These are phyloP conservation scores for Curvularia sp. DNA, from an alignment of 2,329 filamentous ascomycete genomes.

Conservation along the genomic window DNA sequence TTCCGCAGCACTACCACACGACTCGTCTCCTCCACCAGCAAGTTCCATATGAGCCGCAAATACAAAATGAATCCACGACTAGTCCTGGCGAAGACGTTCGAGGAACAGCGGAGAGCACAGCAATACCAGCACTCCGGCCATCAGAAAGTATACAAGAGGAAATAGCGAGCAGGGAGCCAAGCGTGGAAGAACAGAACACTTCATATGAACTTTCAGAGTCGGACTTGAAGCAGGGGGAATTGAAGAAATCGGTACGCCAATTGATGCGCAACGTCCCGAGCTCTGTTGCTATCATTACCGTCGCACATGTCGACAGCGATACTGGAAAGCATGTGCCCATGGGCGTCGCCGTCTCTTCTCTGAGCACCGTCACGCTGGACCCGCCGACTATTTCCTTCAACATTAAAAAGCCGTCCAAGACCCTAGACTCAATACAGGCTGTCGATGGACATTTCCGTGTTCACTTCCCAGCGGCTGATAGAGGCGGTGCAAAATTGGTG, in stretches of 20 bases:
- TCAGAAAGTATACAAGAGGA: conserved; percentile 4
- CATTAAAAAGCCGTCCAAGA: conserved; percentile 63
- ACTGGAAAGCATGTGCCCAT: conserved; percentile 28
- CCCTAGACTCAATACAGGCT: conserved; percentile 60
- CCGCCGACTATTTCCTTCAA: conserved; percentile 70
- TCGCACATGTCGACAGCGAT: conserved; percentile 27
- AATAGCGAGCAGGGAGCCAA: conserved; percentile 1
- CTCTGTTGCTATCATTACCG: conserved; percentile 64
- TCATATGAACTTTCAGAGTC: conserved; percentile 2
- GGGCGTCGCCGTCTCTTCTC: conserved; percentile 66
- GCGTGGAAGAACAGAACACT: conserved; percentile 5
- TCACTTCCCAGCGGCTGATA: conserved; percentile 55
- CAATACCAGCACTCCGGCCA: conserved; percentile 1
- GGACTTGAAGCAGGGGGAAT: conserved; percentile 10
- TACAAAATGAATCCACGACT: conserved; percentile 2
- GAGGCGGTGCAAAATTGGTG: conserved; percentile 38
- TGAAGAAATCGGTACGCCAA: conserved; percentile 29
- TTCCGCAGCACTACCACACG: conserved; percentile 19
- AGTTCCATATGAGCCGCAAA: conserved; percentile 12
- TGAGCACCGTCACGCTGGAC: conserved; percentile 64
- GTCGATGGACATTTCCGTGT: conserved; percentile 55
- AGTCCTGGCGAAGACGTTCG: neutral
- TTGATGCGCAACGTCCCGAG: conserved; percentile 64
- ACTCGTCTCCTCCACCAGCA: conserved; percentile 21
- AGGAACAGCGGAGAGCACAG: neutral